Percentiles rank a stretch among this genome's conserved stretches.
Evolutionary conservation across 2,329 filamentous ascomycete genomes (phyloP).

Genomic region (Polychaeton citri): DNA sequence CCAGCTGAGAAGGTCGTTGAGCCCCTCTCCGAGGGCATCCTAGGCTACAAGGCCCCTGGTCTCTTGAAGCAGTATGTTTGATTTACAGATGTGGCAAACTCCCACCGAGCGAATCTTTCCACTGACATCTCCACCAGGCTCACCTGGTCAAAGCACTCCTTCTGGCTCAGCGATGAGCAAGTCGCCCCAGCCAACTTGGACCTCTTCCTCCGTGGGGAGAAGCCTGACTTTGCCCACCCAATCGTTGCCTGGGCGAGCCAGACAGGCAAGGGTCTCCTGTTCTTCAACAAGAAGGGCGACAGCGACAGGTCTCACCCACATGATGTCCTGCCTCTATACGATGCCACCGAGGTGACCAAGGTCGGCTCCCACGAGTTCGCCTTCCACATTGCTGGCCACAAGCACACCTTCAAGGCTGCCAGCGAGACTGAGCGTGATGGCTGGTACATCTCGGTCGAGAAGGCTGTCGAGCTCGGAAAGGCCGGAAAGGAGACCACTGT

Average conservation of each 20-base stretch:
- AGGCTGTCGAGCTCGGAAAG: conserved; percentile 75
- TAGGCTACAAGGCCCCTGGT: conserved; percentile 82
- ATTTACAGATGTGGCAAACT: conserved; percentile 6
- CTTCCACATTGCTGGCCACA: conserved; percentile 73
- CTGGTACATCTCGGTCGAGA: conserved; percentile 78
- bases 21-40: conserved; percentile 67
- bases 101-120: conserved; percentile 1
- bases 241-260: conserved; percentile 80
- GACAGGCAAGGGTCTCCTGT: conserved; percentile 90
- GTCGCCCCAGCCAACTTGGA: conserved; percentile 63
- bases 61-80: conserved; percentile 59
- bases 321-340: conserved; percentile 53
- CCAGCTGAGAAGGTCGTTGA: conserved; percentile 38
- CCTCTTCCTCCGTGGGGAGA: conserved; percentile 76
- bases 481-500: conserved; percentile 59
- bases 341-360: conserved; percentile 58
- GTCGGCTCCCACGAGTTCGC: conserved; percentile 71
- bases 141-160: conserved; percentile 83
- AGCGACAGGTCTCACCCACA: conserved; percentile 64
- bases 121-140: conserved; percentile 44
- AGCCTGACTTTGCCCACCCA: conserved; percentile 64
- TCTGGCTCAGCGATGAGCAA: conserved; percentile 50
- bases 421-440: conserved; percentile 68
- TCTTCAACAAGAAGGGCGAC: conserved; percentile 70
- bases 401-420: conserved; percentile 84